Conservation (phyloP, 345 rosid species). For the Gossypium herbaceum region DNA sequence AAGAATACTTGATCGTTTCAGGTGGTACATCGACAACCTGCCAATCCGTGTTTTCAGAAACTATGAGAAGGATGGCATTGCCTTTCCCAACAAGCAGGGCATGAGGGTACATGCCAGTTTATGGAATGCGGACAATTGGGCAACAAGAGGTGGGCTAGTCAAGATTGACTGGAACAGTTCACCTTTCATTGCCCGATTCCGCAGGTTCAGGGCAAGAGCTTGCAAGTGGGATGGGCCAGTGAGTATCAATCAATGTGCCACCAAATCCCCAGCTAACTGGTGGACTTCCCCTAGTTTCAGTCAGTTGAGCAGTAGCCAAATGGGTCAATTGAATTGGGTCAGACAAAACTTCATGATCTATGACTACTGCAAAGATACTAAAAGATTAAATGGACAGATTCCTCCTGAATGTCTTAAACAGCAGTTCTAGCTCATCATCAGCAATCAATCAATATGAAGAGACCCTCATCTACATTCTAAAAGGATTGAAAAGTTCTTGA, state of each 20-base stretch:
- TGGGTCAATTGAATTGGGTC: constrained; percentile 46
- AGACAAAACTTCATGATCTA: constrained; percentile 57
- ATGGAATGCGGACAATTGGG: constrained; percentile 79
- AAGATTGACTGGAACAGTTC: constrained; percentile 57
- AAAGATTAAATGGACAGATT: constrained; percentile 52
- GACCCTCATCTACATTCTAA: background rate
- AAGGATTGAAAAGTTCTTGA: background rate
- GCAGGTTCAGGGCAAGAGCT: constrained; percentile 49
- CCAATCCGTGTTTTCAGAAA: constrained; percentile 59
- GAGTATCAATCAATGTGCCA: constrained; percentile 44
- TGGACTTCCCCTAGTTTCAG: constrained; percentile 51
- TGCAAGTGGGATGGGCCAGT: constrained; percentile 57
- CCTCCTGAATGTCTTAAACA: constrained; percentile 62
- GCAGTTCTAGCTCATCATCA: constrained; percentile 39
- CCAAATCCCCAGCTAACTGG: constrained; percentile 42
- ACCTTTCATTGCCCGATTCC: constrained; percentile 52
- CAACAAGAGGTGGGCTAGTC: constrained; percentile 66
- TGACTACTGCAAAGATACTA: constrained; percentile 58
- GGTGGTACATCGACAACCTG: constrained; percentile 59
- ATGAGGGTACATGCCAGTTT: constrained; percentile 61
- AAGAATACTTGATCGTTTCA: constrained; percentile 12
- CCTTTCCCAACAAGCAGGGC: constrained; percentile 71
- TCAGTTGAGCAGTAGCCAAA: constrained; percentile 38
- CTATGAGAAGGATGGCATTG: constrained; percentile 48
- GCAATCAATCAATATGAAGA: constrained; percentile 9